Percentiles rank a stretch among this genome's conserved stretches.
Evolutionary conservation across 73 alveolate genomes (phyloP).

Genomic region (Paramecium octaurelia): DNA sequence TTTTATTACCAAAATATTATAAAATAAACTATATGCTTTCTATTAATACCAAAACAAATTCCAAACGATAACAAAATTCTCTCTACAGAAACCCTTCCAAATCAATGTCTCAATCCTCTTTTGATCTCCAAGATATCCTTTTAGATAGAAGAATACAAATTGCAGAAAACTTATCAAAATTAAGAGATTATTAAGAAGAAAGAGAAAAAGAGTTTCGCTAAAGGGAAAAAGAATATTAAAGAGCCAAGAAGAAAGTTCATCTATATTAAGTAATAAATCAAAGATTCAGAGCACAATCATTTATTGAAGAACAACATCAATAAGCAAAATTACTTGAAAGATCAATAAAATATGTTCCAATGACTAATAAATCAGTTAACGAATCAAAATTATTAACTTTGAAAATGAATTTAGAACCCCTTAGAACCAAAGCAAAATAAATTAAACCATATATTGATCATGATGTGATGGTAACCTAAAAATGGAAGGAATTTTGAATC

Average conservation of each 20-base stretch:
- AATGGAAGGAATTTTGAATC: not conserved
- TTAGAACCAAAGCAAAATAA: not conserved
- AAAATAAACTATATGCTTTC: not conserved
- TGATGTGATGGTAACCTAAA: not conserved
- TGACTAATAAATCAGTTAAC: not conserved
- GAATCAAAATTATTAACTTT: not conserved
- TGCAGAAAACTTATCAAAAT: conserved; percentile 6
- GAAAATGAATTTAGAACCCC: not conserved
- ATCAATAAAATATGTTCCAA: conserved; percentile 4
- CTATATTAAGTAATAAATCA: not conserved
- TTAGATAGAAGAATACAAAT: not conserved
- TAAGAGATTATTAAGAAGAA: not conserved
- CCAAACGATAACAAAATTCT: not conserved
- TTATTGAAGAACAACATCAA: not conserved
- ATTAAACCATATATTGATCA: not conserved
- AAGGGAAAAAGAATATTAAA: not conserved
- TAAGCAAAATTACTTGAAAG: conserved; percentile 1
- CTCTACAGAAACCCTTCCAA: not conserved
- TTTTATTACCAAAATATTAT: not conserved
- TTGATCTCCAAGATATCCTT: not conserved
- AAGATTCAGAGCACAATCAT: not conserved
- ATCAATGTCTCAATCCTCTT: not conserved
- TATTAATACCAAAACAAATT: not conserved
- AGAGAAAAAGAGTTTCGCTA: not conserved
- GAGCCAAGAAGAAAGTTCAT: not conserved